Conservation (phyloP, 2,329 filamentous ascomycete genomes). For the Neofusicoccum kwambonambiense region DNA sequence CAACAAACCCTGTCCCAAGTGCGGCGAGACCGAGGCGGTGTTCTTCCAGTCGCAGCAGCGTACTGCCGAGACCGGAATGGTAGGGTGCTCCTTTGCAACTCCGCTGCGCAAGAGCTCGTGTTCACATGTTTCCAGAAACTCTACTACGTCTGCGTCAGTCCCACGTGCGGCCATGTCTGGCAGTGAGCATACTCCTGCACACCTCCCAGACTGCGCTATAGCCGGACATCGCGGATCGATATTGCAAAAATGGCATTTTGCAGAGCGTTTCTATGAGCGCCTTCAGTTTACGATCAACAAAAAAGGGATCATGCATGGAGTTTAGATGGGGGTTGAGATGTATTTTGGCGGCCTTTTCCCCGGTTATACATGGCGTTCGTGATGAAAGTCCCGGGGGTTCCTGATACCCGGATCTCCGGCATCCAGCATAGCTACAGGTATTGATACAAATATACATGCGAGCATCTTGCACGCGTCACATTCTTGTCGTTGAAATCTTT, state of each 20-base stretch:
- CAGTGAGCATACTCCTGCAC: constrained; percentile 23
- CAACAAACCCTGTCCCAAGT: constrained; percentile 80
- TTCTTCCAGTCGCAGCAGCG: constrained; percentile 99
- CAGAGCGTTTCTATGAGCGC: neutral
- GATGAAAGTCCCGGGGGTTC: constrained; percentile 9
- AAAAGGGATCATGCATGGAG: neutral
- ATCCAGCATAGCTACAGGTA: constrained; percentile 11
- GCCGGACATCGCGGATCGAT: neutral
- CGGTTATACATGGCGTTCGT: constrained; percentile 11
- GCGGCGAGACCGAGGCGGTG: constrained; percentile 84
- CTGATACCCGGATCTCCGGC: constrained; percentile 11
- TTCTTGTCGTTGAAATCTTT: neutral
- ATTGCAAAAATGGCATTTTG: neutral
- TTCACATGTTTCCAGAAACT: constrained; percentile 41
- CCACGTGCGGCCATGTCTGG: constrained; percentile 88
- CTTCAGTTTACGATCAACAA: neutral
- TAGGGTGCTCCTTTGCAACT: constrained; percentile 49
- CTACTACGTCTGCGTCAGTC: constrained; percentile 81
- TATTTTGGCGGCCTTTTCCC: neutral
- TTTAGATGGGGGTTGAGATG: neutral
- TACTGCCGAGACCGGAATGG: constrained; percentile 97
- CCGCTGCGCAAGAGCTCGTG: constrained; percentile 29
- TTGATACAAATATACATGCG: constrained; percentile 1
- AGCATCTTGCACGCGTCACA: neutral
- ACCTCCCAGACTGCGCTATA: neutral